phyloP scores from a whole-genome alignment of 495 filamentous ascomycete species.

The Tuber melanosporum region DNA sequence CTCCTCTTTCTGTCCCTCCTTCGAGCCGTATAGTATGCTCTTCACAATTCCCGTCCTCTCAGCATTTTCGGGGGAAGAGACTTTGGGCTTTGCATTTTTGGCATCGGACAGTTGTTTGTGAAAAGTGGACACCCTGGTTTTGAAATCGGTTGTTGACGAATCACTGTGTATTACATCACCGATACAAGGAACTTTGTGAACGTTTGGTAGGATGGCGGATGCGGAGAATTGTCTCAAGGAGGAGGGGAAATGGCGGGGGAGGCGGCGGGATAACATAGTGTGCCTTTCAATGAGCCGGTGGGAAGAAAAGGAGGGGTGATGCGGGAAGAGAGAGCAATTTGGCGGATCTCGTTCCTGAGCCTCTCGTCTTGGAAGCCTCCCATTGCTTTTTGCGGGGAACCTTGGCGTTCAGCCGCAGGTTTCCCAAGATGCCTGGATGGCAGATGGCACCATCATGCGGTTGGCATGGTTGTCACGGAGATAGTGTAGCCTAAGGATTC shows the following conservation, averaged over 20 bases:
- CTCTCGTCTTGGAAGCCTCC: not conserved
- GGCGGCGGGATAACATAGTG: constrained; percentile 45
- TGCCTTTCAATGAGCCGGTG: not conserved
- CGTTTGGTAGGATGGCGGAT: constrained; percentile 46
- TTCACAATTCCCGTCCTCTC: constrained; percentile 32
- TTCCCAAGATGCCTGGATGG: too few species aligned
- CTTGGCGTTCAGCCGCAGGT: not conserved
- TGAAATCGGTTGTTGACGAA: constrained; percentile 62
- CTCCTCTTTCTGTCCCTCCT: constrained; percentile 86
- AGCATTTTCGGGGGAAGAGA: constrained; percentile 32
- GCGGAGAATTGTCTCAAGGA: constrained; percentile 56
- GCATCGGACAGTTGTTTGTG: constrained; percentile 70
- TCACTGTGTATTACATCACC: constrained; percentile 70
- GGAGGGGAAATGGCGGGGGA: constrained; percentile 38
- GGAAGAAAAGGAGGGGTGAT: not conserved
- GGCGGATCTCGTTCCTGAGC: not conserved
- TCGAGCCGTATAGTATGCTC: constrained; percentile 89
- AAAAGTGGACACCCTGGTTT: constrained; percentile 74
- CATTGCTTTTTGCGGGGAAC: not conserved
- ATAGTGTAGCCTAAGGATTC: too few species aligned
- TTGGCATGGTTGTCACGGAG: not conserved
- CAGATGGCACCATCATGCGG: not conserved
- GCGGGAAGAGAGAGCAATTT: not conserved
- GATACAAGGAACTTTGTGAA: constrained; percentile 61
- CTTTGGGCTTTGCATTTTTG: constrained; percentile 78